Conservation (phyloP, 1,284 basidiomycete species). For the Trichosporon sp. region DNA sequence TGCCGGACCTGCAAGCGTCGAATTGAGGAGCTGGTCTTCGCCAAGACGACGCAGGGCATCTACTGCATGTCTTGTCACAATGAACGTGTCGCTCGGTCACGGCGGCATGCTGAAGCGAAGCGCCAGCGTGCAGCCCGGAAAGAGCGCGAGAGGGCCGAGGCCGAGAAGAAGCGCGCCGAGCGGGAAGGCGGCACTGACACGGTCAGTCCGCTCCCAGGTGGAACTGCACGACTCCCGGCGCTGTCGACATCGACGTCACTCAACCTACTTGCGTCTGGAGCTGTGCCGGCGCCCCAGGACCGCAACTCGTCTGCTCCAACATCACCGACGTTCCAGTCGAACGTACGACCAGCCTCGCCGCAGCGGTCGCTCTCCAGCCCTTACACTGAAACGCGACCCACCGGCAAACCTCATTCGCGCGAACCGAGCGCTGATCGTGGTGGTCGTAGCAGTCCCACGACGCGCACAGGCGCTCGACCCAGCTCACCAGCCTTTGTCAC, state of each 20-base stretch:
- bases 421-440: neutral
- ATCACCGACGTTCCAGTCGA: neutral
- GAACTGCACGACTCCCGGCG: neutral
- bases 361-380: neutral
- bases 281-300: neutral
- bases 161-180: slow-evolving; percentile 13
- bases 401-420: neutral
- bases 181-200: neutral
- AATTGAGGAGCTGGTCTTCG: slow-evolving; percentile 97
- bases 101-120: slow-evolving; percentile 76
- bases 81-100: slow-evolving; percentile 85
- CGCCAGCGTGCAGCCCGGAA: slow-evolving; percentile 47
- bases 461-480: slow-evolving; percentile 2
- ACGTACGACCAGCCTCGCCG: neutral
- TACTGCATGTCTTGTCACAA: slow-evolving; percentile 99
- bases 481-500: neutral
- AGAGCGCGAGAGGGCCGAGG: slow-evolving; percentile 36
- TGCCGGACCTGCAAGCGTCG: slow-evolving; percentile 89
- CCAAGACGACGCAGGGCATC: slow-evolving; percentile 96
- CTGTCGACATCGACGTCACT: slow-evolving; percentile 14
- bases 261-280: slow-evolving; percentile 11
- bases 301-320: slow-evolving; percentile 7
- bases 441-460: slow-evolving; percentile 2
- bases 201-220: neutral
- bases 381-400: neutral